Evolutionary conservation across 2,329 filamentous ascomycete species (phyloP), one percentile per base, ranked within the genome.

Genomic region (Stagonosporopsis chrysanthemi): DNA sequence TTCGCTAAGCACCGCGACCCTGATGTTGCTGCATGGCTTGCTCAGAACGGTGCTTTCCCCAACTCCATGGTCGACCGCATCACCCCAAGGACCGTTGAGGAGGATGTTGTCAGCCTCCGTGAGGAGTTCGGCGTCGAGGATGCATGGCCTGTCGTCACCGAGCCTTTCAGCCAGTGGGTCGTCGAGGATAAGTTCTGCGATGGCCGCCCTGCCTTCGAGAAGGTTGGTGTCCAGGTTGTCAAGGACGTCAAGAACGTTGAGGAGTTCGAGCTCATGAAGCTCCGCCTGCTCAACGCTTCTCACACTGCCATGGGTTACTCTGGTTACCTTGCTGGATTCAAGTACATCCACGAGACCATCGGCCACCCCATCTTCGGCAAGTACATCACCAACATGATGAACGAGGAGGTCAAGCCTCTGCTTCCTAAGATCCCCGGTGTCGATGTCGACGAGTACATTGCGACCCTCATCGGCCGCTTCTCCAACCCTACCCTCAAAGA

Each of bases 41-140:
- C 65, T 41, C 55, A 63, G 54, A 67, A 69, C 40, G 68, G 68
- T 52, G 68, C 68, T 29, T 71, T 71, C 63, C 68, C 68, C 51
- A 71, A 71, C 64, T 67, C 64, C 48, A 71, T 71, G 68, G 68
- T 71, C 6, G 68, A 71, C 62, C 63, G 68, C n/a, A 71, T 71
- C 46, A 71, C 68, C 17, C 68, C 68, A 24, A 58, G 67, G 31
- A 71, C 68, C 31, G 60, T 61, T 14, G 65, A 68, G 9, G 62
- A 58, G 31, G 67, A 71, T 58, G 66, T 65, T 39, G 17, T 46
- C 49, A 59, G 46, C 47, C 60, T 71, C 29, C 62, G 64, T 40
- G 48, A 65, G 28, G 56, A 68, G 19, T 71, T 71, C 8, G 66
- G 67, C 23, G 56, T 71, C 17, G 61, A 67, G 46, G 68, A 71